Evolutionary conservation across 331 rosid genomes (phyloP), one percentile per base, ranked within the genome.

Genomic region (Pyrus hybrid): DNA sequence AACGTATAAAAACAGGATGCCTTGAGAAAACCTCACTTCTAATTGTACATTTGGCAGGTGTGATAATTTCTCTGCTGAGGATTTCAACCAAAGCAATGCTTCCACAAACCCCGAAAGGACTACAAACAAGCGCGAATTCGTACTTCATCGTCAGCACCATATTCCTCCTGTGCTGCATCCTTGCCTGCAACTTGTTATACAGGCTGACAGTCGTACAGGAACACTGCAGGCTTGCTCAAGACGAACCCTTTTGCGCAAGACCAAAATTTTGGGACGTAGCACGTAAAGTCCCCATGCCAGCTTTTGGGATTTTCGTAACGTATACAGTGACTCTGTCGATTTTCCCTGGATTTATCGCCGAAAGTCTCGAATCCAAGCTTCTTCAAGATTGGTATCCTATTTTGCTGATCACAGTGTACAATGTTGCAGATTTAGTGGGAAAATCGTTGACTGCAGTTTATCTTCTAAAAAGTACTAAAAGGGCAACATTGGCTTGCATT

Each of bases 301-400:
- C 85, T 47, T 83, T 92, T 30, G 96, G 96, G 43, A 88, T 94
- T 63, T 88, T 92, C 81, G 73, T 84, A 49, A 90, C 83, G 61
- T 90, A 94, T 43, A 72, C 86, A 9, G 97, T 92, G 80, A 94
- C 97, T 18, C 82, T 94, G 26, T 94, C 99, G 4, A 90, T 94
- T 22, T 94, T 94, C 70, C 97, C 97, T 4, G 99, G 97, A 74
- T 92, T 86, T 47, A 84, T 94, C 21, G 95, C 97, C 0, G 97
- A 94, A 82, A 86, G 92, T 82, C 78, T 92, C 1, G 78, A 85
- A 56, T 94, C 98, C 62, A 78, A 87, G 76, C n/a, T 84, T 83
- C 84, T 94, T 45, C 80, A 71, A 80, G 96, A 92, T 80, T 94
- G 99, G 96, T 94, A 94, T 58, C 99, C 99, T 26, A 90, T 94